Evolutionary conservation across 805 yeast genomes (phyloP).

Genomic region (Starmerella khaoyaiensis): DNA sequence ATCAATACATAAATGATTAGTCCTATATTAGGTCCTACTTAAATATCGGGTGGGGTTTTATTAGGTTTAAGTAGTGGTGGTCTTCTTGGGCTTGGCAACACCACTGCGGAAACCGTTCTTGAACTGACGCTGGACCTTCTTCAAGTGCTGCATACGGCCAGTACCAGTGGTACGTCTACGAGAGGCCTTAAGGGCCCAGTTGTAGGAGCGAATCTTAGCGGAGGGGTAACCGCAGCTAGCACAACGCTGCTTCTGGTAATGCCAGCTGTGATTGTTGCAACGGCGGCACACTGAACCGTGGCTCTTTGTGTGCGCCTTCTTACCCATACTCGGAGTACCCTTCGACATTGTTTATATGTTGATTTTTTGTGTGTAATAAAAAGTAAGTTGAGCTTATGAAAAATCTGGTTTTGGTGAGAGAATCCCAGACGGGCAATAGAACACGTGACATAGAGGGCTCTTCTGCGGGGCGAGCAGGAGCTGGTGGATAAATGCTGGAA

Average conservation of each 20-base stretch:
- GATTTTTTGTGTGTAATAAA: slow-evolving; percentile 10
- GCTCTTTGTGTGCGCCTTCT: slow-evolving; percentile 93
- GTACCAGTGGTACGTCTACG: slow-evolving; percentile 99
- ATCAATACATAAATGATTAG: background rate
- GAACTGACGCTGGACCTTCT: slow-evolving; percentile 94
- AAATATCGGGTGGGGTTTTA: slow-evolving; percentile 8
- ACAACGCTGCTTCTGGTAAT: slow-evolving; percentile 98
- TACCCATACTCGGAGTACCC: slow-evolving; percentile 99
- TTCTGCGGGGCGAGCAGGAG: background rate
- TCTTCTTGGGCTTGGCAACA: slow-evolving; percentile 39
- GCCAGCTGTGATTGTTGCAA: slow-evolving; percentile 99
- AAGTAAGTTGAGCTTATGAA: slow-evolving; percentile 7
- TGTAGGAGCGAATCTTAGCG: slow-evolving; percentile 82
- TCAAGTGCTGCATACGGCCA: slow-evolving; percentile 98
- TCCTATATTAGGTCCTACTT: slow-evolving; percentile 9
- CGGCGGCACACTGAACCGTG: slow-evolving; percentile 84
- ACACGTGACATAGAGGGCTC: background rate
- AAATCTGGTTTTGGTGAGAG: slow-evolving; percentile 16
- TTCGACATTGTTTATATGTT: slow-evolving; percentile 32
- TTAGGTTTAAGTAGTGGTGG: slow-evolving; percentile 35
- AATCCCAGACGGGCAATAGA: no score
- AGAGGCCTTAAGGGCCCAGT: slow-evolving; percentile 99
- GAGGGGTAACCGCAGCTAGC: slow-evolving; percentile 99
- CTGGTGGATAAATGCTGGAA: background rate
- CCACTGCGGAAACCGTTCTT: slow-evolving; percentile 98